Conservation (phyloP, 257 asterid genomes). For the Salvia rosmarinus region DNA sequence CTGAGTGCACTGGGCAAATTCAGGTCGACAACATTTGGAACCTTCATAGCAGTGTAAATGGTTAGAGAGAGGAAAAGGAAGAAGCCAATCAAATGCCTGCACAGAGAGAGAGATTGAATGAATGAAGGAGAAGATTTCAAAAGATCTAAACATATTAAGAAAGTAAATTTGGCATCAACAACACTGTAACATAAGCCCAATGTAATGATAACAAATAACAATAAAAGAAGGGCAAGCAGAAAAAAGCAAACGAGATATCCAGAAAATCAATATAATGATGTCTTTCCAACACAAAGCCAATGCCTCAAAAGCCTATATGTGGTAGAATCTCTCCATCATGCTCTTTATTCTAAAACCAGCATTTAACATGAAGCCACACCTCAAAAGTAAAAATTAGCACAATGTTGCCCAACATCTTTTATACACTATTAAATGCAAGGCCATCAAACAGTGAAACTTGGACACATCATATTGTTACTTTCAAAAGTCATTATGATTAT, state of each 20-base stretch:
- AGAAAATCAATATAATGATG: background rate
- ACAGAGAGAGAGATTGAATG: constrained; percentile 37
- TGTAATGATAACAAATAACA: background rate
- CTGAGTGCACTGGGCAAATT: constrained; percentile 66
- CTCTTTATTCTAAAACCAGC: background rate
- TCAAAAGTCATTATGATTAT: background rate
- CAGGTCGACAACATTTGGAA: constrained; percentile 77
- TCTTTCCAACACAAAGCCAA: background rate
- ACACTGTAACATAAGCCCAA: constrained; percentile 13
- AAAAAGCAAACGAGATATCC: constrained; percentile 3
- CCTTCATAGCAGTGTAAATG: constrained; percentile 80
- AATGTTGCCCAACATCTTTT: background rate
- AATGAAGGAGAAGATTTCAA: constrained; percentile 8
- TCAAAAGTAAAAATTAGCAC: constrained; percentile 14
- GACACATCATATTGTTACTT: background rate
- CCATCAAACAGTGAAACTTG: constrained; percentile 3
- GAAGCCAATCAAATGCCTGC: constrained; percentile 99
- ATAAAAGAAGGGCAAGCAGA: constrained; percentile 21
- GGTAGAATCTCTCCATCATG: background rate
- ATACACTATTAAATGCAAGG: background rate
- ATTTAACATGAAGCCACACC: background rate
- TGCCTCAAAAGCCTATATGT: constrained; percentile 4
- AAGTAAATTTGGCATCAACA: constrained; percentile 18
- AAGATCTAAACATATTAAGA: background rate
- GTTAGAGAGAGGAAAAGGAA: constrained; percentile 88